Percentiles rank a stretch among this genome's conserved stretches.
These are phyloP conservation scores for Ballota nigra DNA, from an alignment of 257 asterid genomes.

Conservation along the genomic window DNA sequence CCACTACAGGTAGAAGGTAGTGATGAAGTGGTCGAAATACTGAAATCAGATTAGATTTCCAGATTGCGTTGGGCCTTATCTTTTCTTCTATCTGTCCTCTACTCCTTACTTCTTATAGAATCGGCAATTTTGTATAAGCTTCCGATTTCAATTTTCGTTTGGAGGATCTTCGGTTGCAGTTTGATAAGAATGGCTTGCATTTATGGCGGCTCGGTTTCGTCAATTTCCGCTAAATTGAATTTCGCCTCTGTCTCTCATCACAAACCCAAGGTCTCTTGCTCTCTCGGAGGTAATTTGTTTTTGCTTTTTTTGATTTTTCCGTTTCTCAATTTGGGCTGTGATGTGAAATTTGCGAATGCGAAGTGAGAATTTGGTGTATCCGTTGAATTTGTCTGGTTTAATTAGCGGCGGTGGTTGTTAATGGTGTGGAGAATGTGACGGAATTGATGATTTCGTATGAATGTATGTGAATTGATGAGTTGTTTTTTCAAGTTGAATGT, in stretches of 20 bases:
- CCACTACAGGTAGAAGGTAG: constrained; percentile 10
- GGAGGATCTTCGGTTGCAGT: neutral
- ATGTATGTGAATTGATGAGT: neutral
- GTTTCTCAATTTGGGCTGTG: neutral
- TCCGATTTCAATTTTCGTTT: neutral
- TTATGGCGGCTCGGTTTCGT: constrained; percentile 45
- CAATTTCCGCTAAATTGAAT: constrained; percentile 40
- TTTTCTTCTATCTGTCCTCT: constrained; percentile 9
- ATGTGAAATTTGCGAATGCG: neutral
- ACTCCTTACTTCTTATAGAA: neutral
- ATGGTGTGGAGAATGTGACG: neutral
- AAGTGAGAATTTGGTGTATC: neutral
- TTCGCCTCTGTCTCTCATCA: constrained; percentile 31
- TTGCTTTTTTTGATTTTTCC: neutral
- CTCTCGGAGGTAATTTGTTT: constrained; percentile 41
- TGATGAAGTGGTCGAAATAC: neutral
- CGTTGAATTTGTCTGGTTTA: neutral
- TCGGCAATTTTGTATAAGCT: neutral
- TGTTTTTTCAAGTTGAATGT: neutral
- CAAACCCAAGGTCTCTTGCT: constrained; percentile 52
- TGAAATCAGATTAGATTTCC: constrained; percentile 41
- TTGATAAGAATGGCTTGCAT: constrained; percentile 38
- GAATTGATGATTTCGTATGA: neutral
- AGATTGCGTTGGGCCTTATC: constrained; percentile 40
- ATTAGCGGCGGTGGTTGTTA: neutral